phyloP scores from a whole-genome alignment of 2,329 filamentous ascomycete genomes.

The Davidsoniella neocaledoniae region DNA sequence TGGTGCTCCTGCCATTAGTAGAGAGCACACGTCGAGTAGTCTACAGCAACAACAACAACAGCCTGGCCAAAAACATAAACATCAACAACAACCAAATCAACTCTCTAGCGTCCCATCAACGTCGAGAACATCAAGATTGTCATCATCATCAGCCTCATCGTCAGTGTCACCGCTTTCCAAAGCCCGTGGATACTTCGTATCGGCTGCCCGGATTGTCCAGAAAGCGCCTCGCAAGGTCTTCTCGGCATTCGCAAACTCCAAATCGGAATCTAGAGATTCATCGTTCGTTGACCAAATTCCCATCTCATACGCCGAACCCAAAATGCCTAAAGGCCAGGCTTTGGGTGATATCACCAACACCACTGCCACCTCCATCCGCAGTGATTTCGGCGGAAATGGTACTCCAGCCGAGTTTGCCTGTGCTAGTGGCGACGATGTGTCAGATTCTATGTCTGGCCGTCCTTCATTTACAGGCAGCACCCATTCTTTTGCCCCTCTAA shows the following conservation, averaged over 20 bases:
- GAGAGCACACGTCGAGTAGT: no score
- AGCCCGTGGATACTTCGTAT: constrained; percentile 7
- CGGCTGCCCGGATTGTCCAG: constrained; percentile 10
- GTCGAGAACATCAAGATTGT: not conserved
- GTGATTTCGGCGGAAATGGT: not conserved
- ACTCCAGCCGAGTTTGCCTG: not conserved
- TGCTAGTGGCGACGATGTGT: not conserved
- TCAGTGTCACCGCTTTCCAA: constrained; percentile 6
- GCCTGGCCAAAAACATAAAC: no score
- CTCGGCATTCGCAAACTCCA: constrained; percentile 6
- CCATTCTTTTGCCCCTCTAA: constrained; percentile 11
- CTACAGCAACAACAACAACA: no score
- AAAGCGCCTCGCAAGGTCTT: constrained; percentile 11
- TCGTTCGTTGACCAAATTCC: not conserved
- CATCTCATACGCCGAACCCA: not conserved
- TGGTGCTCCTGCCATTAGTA: no score
- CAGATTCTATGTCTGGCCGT: constrained; percentile 4
- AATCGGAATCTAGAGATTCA: not conserved
- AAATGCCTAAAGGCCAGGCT: not conserved
- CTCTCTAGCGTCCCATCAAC: not conserved
- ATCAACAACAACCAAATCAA: no score
- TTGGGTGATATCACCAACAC: not conserved
- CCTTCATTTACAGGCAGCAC: constrained; percentile 11
- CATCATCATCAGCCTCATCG: constrained; percentile 5
- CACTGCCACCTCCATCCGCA: not conserved